Conservation (phyloP, 2,329 filamentous ascomycete genomes). For the Didymella glomerata region DNA sequence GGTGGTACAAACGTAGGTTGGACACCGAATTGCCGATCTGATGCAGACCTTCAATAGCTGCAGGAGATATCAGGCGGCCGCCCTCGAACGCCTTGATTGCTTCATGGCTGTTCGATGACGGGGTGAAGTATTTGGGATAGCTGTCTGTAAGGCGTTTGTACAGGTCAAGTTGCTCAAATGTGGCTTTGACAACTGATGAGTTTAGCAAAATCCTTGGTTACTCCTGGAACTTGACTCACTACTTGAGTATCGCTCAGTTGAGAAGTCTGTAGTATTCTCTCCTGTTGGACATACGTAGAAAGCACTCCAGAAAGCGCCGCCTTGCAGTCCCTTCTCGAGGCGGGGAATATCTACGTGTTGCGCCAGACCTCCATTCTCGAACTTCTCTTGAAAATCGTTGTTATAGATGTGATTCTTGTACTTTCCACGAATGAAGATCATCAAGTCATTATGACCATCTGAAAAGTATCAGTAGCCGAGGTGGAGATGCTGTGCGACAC, state of each 20-base stretch:
- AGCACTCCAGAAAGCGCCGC: slow-evolving; percentile 94
- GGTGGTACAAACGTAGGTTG: slow-evolving; percentile 77
- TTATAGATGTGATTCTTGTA: slow-evolving; percentile 81
- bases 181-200: slow-evolving; percentile 67
- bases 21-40: slow-evolving; percentile 88
- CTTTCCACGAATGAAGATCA: slow-evolving; percentile 71
- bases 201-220: slow-evolving; percentile 15
- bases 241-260: slow-evolving; percentile 72
- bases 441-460: slow-evolving; percentile 93
- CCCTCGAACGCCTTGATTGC: slow-evolving; percentile 64
- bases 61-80: slow-evolving; percentile 48
- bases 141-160: slow-evolving; percentile 68
- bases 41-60: slow-evolving; percentile 72
- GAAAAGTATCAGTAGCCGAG: slow-evolving; percentile 28
- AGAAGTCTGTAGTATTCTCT: slow-evolving; percentile 73
- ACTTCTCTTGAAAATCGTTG: slow-evolving; percentile 75
- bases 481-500: background rate
- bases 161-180: slow-evolving; percentile 78
- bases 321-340: slow-evolving; percentile 73
- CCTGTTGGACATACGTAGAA: slow-evolving; percentile 75
- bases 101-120: slow-evolving; percentile 65
- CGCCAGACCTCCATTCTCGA: slow-evolving; percentile 72
- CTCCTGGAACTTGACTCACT: slow-evolving; percentile 58
- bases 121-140: slow-evolving; percentile 76
- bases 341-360: slow-evolving; percentile 83